Base-by-base conservation (phyloP, 208 protist species). In the Trypanosoma scelopori region DNA sequence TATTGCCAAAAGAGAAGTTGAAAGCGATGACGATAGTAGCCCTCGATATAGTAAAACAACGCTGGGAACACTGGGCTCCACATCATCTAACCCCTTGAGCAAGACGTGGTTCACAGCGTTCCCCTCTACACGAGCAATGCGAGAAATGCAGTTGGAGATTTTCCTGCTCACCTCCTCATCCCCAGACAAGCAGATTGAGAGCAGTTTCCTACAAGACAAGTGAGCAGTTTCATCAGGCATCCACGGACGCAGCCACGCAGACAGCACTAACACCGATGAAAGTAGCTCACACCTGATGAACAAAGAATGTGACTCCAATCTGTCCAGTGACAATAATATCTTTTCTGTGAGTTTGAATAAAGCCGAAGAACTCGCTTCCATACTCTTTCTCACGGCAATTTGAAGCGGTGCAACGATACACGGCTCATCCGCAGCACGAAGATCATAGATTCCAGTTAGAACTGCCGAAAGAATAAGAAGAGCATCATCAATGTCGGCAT, bases 221-320 rank as follows among this genome's bases (percentile, higher is more conserved):
- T 50, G 23, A 45, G 57, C 42, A 20, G 55, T 59, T 12, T 72
- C 65, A 18, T 55, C 70, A 3, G 69, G 52, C 28, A 87, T 48
- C 70, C 77, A 84, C n/a, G 65, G 68, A 42, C 43, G 46, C n/a
- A 90, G 51, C 18, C 43, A 67, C 7, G 56, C 37, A 22, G 74
- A 69, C 1, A 90, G 68, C 37, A 64, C 72, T 42, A 90, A 47
- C 25, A 90, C 25, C 12, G 70, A 68, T 46, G 80, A 74, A 12
- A 87, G 49, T 48, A 86, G 76, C 61, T 90, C 84, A 46, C 72
- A 82, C 32, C 48, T 57, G 55, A 82, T 78, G 47, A 78, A 42
- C 3, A 71, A n/a, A 37, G 65, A 60, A 47, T 79, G 60, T 48
- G 70, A 48, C 22, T 79, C 76, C 25, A 48, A 42, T 3, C 27